phyloP scores from a whole-genome alignment of 2,329 filamentous ascomycete genomes.

The Albophoma yamanashiensis region DNA sequence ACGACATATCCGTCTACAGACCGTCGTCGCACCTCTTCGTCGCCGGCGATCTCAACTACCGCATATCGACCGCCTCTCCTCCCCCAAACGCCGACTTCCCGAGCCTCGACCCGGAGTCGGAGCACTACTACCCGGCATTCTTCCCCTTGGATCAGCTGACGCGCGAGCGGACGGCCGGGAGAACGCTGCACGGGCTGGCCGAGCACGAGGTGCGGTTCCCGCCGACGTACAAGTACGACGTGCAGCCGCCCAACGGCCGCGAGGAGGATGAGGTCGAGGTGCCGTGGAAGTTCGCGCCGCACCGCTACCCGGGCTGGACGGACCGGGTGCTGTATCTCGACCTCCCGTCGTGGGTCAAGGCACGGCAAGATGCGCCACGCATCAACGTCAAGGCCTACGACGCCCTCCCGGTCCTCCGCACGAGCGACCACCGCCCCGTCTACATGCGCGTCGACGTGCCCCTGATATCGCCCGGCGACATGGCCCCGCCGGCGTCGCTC shows the following conservation, averaged over 20 bases:
- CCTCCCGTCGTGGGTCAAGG: constrained; percentile 39
- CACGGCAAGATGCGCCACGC: constrained; percentile 10
- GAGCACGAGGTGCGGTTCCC: constrained; percentile 72
- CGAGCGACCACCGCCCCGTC: constrained; percentile 82
- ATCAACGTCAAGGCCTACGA: constrained; percentile 56
- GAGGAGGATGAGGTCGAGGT: constrained; percentile 26
- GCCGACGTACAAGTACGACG: constrained; percentile 85
- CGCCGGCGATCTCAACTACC: constrained; percentile 90
- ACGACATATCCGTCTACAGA: constrained; percentile 59
- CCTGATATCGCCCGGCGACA: constrained; percentile 31
- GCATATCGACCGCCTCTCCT: constrained; percentile 61
- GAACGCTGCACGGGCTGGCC: constrained; percentile 65
- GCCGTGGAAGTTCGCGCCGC: constrained; percentile 63
- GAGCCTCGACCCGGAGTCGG: constrained; percentile 42
- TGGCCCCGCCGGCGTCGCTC: constrained; percentile 21
- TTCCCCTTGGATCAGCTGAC: constrained; percentile 70
- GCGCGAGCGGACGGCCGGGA: constrained; percentile 55
- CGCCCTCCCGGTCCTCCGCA: constrained; percentile 66
- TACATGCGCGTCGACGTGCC: constrained; percentile 61
- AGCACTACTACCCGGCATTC: constrained; percentile 54
- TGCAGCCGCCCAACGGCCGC: constrained; percentile 18
- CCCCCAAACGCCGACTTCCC: constrained; percentile 51
- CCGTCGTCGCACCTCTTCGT: constrained; percentile 72
- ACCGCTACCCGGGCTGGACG: constrained; percentile 89
- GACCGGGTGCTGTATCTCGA: constrained; percentile 78